Base-by-base conservation (phyloP, 2,329 filamentous ascomycete species). In the Simplicillium aogashimaense region DNA sequence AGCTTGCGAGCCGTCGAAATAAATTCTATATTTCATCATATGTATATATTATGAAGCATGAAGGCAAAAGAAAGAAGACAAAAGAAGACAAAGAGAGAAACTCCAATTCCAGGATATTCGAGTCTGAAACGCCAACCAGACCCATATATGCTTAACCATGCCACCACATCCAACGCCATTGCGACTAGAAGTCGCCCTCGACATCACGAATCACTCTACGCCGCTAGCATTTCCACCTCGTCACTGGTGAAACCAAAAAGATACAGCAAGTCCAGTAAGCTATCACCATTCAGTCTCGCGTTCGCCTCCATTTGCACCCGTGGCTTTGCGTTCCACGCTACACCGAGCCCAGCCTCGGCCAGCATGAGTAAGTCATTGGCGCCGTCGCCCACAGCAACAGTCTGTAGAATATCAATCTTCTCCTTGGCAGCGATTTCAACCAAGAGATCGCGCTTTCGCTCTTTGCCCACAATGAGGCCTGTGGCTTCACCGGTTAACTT, bases 281-380 rank as follows among this genome's bases (percentile, higher is more conserved):
- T 84, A 45, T 76, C 70, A 16, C 78, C 74, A 53, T 92, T 92
- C 45, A 92, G 59, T 33, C 83, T 70, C 12, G 80, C 78, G 20
- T 79, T 77, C 2, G 86, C 86, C 57, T 84, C 77, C 66, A 81
- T 76, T 64, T 92, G 86, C 41, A 92, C 86, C 43, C 78, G 71
- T 2, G 85, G 83, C 67, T 92, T 92, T 9, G 86, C 86, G 54
- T 89, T 86, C 72, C 86, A 89, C 2, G 86, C 86, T 3, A 92
- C 79, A 15, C 86, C 86, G 30, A 90, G 61, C 0, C 83, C 84
- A 0, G 86, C 85, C 36, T 75, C 73, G 8, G 69, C 71, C 70
- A 92, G 78, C 86, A 92, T 92, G 43, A 82, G 66, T 47, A 92
- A 59, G 55, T 92, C 86, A 53, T 92, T 92, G 30, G 85, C 86